These are phyloP conservation scores for Antonospora locustae DNA, from an alignment of 371 early-diverging fungal genomes.

Conservation along the genomic window DNA sequence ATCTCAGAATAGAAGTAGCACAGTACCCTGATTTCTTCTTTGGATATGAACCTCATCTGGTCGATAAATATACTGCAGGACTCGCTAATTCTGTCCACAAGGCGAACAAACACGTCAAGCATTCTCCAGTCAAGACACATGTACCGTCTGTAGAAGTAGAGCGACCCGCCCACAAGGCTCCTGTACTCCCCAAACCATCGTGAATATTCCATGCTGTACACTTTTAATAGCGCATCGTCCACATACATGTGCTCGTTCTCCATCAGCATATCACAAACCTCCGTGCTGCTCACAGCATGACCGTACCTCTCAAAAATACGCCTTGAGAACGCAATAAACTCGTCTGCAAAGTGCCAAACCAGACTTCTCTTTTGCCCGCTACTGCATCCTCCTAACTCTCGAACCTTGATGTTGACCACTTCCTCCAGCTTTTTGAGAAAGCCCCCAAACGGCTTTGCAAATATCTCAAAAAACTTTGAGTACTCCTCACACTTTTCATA, in stretches of 20 bases:
- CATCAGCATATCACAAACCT: slow-evolving; percentile 1
- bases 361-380: slow-evolving; percentile 47
- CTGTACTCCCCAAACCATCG: slow-evolving; percentile 40
- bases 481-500: slow-evolving; percentile 13
- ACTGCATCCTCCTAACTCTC: slow-evolving; percentile 26
- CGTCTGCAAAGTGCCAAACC: slow-evolving; percentile 38
- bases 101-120: no score
- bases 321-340: slow-evolving; percentile 26
- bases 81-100: slow-evolving; percentile 13
- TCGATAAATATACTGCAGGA: slow-evolving; percentile 13
- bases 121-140: slow-evolving; percentile 6
- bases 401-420: slow-evolving; percentile 37
- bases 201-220: slow-evolving; percentile 19
- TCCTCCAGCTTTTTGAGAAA: slow-evolving; percentile 21
- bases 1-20: slow-evolving; percentile 27
- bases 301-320: slow-evolving; percentile 21
- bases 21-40: slow-evolving; percentile 35
- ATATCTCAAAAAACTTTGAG: background rate
- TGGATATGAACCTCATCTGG: slow-evolving; percentile 34
- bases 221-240: slow-evolving; percentile 7
- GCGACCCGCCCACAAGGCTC: slow-evolving; percentile 15
- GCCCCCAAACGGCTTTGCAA: background rate
- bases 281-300: background rate
- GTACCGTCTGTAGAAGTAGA: slow-evolving; percentile 11
- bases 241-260: slow-evolving; percentile 7